phyloP scores from a whole-genome alignment of 176 grass and related monocot genomes.

The Elaeis guineensis region DNA sequence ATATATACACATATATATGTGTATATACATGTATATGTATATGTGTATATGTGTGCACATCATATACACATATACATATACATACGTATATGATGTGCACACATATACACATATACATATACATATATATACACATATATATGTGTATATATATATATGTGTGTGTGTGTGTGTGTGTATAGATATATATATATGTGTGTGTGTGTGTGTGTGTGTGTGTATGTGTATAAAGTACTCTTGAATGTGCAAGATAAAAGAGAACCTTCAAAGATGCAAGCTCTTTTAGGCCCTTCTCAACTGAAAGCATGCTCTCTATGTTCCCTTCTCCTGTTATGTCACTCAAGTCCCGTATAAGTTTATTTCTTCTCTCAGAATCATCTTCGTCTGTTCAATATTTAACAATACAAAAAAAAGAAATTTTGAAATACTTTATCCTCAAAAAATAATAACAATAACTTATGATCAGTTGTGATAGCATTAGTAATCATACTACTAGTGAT shows the following conservation, averaged over 20 bases:
- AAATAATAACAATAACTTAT: conserved; percentile 1
- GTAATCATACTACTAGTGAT: conserved; percentile 3
- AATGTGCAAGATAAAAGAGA: neutral
- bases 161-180: too few species aligned
- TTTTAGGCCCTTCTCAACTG: conserved; percentile 96
- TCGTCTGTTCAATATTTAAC: conserved; percentile 40
- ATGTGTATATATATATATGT: too few species aligned
- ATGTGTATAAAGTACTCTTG: too few species aligned
- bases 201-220: too few species aligned
- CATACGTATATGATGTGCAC: too few species aligned
- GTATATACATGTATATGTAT: too few species aligned
- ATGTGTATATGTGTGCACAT: too few species aligned
- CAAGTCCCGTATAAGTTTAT: conserved; percentile 61
- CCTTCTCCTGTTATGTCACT: conserved; percentile 96
- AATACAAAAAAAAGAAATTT: conserved; percentile 3
- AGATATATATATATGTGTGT: too few species aligned
- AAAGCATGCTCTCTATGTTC: conserved; percentile 98
- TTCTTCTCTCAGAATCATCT: conserved; percentile 58
- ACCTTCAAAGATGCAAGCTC: conserved; percentile 94
- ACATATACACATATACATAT: too few species aligned
- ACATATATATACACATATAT: too few species aligned
- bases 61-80: too few species aligned
- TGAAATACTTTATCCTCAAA: conserved; percentile 3
- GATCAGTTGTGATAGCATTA: neutral
- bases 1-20: too few species aligned